Percentiles rank a stretch among this genome's conserved stretches.
Conservation (phyloP, 2,329 filamentous ascomycete genomes). For the Diaporthe caulivora region DNA sequence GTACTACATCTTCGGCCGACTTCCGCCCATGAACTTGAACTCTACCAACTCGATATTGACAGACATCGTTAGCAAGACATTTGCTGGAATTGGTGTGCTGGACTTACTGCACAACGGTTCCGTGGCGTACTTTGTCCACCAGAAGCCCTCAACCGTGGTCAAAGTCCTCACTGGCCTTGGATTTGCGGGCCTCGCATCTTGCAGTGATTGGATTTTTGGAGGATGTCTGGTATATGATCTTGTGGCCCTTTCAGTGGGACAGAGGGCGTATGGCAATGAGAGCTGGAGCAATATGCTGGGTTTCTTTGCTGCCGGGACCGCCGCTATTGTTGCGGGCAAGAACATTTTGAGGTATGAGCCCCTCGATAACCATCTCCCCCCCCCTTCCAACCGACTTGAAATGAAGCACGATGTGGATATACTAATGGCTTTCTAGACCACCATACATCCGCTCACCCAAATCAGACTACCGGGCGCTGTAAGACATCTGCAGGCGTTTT, state of each 20-base stretch:
- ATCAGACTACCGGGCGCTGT: conserved; percentile 14
- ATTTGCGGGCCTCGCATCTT: conserved; percentile 60
- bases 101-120: conserved; percentile 70
- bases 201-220: conserved; percentile 72
- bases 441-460: conserved; percentile 1
- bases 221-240: conserved; percentile 71
- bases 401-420: background rate
- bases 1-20: conserved; percentile 62
- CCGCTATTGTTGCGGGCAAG: conserved; percentile 64
- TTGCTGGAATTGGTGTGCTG: conserved; percentile 70
- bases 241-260: conserved; percentile 65
- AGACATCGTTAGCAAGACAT: conserved; percentile 69
- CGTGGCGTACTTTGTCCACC: conserved; percentile 65
- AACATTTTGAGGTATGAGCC: conserved; percentile 63
- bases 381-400: no score
- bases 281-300: conserved; percentile 65
- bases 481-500: background rate
- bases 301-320: conserved; percentile 63
- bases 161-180: conserved; percentile 66
- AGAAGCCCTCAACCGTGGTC: conserved; percentile 58
- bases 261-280: conserved; percentile 56
- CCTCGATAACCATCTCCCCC: no score
- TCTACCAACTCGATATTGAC: conserved; percentile 67
- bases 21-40: conserved; percentile 61
- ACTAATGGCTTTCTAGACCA: conserved; percentile 39